Evolutionary conservation across 805 yeast genomes (phyloP).

Genomic region (Monosporozyma solicola): DNA sequence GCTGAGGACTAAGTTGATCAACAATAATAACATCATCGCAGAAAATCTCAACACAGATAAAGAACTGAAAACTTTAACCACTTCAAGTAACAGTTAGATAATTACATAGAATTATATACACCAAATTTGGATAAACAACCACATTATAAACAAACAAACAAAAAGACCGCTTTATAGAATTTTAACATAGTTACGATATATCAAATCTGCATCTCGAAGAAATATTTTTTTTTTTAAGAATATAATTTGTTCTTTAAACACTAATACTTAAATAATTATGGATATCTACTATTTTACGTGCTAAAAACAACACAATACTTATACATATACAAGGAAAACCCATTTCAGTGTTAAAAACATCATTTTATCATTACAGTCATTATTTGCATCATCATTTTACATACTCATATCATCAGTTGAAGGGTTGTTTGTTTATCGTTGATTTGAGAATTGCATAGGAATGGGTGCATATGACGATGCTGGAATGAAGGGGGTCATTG

Average conservation of each 20-base stretch:
- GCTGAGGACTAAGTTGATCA: not conserved
- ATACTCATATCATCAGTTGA: not conserved
- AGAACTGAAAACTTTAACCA: not conserved
- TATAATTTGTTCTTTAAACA: too few species aligned
- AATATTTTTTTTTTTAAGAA: too few species aligned
- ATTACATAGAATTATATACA: not conserved
- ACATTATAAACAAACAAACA: not conserved
- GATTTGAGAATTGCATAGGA: not conserved
- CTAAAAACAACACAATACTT: not conserved
- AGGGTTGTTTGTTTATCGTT: not conserved
- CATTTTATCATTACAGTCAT: not conserved
- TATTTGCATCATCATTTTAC: not conserved
- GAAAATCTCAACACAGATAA: not conserved
- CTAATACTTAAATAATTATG: too few species aligned
- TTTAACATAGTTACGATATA: not conserved
- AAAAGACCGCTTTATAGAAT: not conserved
- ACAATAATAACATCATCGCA: not conserved
- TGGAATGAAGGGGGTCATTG: constrained; percentile 1
- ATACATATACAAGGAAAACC: not conserved
- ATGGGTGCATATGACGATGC: constrained; percentile 1
- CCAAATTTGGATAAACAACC: not conserved
- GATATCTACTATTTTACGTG: too few species aligned
- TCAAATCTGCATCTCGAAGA: not conserved
- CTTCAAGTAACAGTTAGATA: not conserved
- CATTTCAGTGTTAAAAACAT: not conserved